phyloP scores from a whole-genome alignment of 805 yeast species.

The Phaffomyces opuntiae region DNA sequence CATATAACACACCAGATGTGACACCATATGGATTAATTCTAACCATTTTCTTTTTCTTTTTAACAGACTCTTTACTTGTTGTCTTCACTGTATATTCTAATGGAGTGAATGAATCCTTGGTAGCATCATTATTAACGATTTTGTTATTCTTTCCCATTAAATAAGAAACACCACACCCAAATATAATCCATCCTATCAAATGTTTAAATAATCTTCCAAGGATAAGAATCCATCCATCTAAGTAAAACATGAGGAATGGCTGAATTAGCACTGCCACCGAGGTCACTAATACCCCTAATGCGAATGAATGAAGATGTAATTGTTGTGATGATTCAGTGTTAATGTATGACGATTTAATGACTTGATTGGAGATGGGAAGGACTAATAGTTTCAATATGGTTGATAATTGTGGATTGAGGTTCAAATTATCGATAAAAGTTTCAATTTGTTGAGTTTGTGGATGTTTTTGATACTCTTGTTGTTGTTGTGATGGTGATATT shows the following conservation, averaged over 20 bases:
- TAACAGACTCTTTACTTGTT: slow-evolving; percentile 7
- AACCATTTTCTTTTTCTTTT: background rate
- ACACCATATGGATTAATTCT: slow-evolving; percentile 6
- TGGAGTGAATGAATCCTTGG: slow-evolving; percentile 5
- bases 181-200: slow-evolving; percentile 13
- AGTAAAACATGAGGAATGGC: slow-evolving; percentile 17
- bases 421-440: slow-evolving; percentile 12
- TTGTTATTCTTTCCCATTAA: slow-evolving; percentile 7
- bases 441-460: background rate
- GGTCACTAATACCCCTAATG: slow-evolving; percentile 16
- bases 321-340: slow-evolving; percentile 15
- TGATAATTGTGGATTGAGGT: slow-evolving; percentile 2
- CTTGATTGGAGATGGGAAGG: background rate
- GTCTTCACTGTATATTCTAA: slow-evolving; percentile 18
- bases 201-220: slow-evolving; percentile 15
- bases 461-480: background rate
- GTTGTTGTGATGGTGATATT: background rate
- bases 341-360: slow-evolving; percentile 18
- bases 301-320: slow-evolving; percentile 23
- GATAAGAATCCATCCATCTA: slow-evolving; percentile 20
- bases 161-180: slow-evolving; percentile 13
- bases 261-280: slow-evolving; percentile 13
- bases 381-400: background rate
- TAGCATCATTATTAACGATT: slow-evolving; percentile 1
- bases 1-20: slow-evolving; percentile 2